A percentile compares a stretch with the other conserved stretches of the same genome.
Conservation (phyloP, 805 yeast species). For the Ascoidea tarda region DNA sequence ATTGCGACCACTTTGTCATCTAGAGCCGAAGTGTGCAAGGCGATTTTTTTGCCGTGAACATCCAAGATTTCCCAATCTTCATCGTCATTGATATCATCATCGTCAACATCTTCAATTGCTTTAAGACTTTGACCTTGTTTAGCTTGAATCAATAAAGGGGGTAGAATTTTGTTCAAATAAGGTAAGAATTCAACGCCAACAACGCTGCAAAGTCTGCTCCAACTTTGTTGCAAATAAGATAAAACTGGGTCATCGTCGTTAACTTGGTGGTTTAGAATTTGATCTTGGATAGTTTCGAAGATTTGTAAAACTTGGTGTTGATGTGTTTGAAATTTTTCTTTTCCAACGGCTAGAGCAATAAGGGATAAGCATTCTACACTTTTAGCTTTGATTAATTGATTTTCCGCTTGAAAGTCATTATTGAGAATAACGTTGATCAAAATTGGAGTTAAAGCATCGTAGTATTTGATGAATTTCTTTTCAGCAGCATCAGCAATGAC, state of each 20-base stretch:
- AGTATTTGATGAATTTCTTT: constrained; percentile 75
- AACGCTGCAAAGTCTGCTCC: constrained; percentile 87
- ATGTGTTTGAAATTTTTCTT: constrained; percentile 70
- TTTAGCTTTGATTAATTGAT: constrained; percentile 74
- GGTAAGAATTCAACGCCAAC: constrained; percentile 81
- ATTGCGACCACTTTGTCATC: constrained; percentile 92
- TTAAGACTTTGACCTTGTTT: constrained; percentile 83
- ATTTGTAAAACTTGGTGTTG: constrained; percentile 59
- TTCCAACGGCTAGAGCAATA: constrained; percentile 91
- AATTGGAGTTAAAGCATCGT: constrained; percentile 88
- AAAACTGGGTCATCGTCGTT: constrained; percentile 78
- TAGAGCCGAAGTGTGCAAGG: constrained; percentile 85
- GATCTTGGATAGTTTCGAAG: constrained; percentile 31
- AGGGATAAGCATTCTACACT: constrained; percentile 93
- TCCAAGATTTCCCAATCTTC: constrained; percentile 76
- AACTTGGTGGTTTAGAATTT: constrained; percentile 47
- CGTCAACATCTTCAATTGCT: constrained; percentile 51
- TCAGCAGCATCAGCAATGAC: constrained; percentile 96
- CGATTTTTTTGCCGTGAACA: constrained; percentile 82
- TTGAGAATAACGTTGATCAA: constrained; percentile 56
- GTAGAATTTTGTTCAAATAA: constrained; percentile 69
- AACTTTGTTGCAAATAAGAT: constrained; percentile 81
- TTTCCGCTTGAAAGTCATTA: constrained; percentile 66
- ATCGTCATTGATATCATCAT: constrained; percentile 49
- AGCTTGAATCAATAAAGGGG: constrained; percentile 78